Evolutionary conservation across 2,329 filamentous ascomycete species (phyloP).

Genomic region (Zymoseptoria passerinii): DNA sequence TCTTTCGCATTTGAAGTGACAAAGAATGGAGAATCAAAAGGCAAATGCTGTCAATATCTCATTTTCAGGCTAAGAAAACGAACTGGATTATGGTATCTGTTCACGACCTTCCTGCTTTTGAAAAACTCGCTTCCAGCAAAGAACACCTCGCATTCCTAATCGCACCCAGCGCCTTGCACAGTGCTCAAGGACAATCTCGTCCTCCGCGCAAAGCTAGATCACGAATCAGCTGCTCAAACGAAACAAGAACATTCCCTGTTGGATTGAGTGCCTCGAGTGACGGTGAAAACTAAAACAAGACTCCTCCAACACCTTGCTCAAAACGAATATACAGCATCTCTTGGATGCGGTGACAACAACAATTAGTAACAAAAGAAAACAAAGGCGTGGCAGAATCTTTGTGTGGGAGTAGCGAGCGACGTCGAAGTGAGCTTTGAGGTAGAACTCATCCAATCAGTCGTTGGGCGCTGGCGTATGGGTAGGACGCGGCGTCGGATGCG

Average conservation of each 20-base stretch:
- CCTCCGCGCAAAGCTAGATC: background rate
- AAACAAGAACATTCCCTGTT: background rate
- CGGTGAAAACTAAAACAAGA: conserved; percentile 4
- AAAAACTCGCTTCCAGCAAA: background rate
- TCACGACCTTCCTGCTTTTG: background rate
- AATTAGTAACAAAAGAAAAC: conserved; percentile 6
- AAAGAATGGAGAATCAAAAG: background rate
- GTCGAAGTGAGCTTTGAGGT: conserved; percentile 6
- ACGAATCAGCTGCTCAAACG: background rate
- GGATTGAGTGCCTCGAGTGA: background rate
- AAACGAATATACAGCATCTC: background rate
- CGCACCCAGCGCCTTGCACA: background rate
- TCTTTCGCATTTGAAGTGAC: background rate
- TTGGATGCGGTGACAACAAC: background rate
- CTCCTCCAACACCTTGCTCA: conserved; percentile 26
- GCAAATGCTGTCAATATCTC: background rate
- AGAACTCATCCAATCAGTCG: conserved; percentile 6
- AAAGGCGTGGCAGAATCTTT: conserved; percentile 11
- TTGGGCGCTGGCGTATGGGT: conserved; percentile 15
- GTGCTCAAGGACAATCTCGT: background rate
- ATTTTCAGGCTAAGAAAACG: background rate
- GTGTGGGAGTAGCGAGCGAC: conserved; percentile 7
- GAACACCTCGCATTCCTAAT: background rate
- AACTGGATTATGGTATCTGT: background rate
- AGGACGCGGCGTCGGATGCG: conserved; percentile 36